Conservation (phyloP, 2,329 filamentous ascomycete genomes). For the Botryosphaeria dothidea region DNA sequence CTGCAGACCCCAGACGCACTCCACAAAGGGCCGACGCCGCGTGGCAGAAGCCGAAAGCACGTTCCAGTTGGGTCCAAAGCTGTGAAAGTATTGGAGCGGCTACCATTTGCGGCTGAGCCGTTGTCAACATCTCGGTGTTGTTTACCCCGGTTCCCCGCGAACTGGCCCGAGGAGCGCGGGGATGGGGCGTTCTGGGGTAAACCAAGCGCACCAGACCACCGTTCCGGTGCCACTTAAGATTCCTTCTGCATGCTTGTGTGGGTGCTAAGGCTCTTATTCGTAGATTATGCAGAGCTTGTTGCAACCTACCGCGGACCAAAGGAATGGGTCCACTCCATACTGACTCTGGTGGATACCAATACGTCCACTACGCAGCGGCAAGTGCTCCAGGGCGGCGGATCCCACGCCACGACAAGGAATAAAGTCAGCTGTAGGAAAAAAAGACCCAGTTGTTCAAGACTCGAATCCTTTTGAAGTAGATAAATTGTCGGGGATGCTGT, state of each 20-base stretch:
- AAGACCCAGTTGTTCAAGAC: no score
- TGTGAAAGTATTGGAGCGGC: not conserved
- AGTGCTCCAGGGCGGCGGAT: no score
- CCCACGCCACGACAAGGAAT: no score
- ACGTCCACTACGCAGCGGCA: not conserved
- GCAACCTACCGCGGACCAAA: not conserved
- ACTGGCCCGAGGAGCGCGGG: constrained; percentile 1
- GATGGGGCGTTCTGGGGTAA: not conserved
- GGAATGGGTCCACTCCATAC: not conserved
- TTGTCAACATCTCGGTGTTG: not conserved
- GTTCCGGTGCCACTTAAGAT: not conserved
- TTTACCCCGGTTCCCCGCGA: constrained; percentile 9
- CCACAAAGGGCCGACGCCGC: not conserved
- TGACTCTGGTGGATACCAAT: not conserved
- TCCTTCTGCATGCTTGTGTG: not conserved
- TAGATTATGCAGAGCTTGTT: not conserved
- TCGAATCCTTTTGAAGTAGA: no score
- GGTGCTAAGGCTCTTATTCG: not conserved
- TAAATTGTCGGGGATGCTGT: no score
- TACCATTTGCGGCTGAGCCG: not conserved
- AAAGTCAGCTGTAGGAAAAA: no score
- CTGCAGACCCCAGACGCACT: not conserved
- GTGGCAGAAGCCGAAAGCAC: not conserved
- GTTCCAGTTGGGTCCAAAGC: not conserved
- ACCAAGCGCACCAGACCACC: not conserved